Percentiles rank a stretch among this genome's conserved stretches.
Evolutionary conservation across 106 monocot species (phyloP).

Genomic region (Allium cepa): DNA sequence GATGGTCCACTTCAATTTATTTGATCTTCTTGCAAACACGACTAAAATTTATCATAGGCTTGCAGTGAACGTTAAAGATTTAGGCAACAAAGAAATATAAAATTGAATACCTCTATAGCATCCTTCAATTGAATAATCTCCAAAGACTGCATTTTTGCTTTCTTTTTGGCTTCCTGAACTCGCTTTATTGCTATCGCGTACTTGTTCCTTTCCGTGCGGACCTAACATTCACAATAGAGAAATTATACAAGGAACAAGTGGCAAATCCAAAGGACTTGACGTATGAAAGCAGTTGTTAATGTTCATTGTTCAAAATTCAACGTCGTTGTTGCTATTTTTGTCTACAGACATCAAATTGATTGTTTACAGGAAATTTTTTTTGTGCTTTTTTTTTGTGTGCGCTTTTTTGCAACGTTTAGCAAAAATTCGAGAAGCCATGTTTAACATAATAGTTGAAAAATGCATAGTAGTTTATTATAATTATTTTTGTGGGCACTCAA

Average conservation of each 20-base stretch:
- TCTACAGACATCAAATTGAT: background rate
- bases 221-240: constrained; percentile 3
- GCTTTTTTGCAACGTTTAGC: background rate
- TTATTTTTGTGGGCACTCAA: background rate
- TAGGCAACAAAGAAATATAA: background rate
- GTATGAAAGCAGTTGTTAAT: background rate
- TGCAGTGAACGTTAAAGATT: too few relatives aligned
- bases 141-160: constrained; percentile 23
- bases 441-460: background rate
- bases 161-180: constrained; percentile 29
- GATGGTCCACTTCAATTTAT: background rate
- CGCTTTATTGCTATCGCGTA: constrained; percentile 13
- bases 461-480: background rate
- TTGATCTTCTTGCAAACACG: background rate
- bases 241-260: too few relatives aligned
- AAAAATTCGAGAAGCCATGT: background rate
- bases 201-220: constrained; percentile 35
- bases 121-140: constrained; percentile 32
- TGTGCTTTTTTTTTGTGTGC: background rate
- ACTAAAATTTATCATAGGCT: too few relatives aligned
- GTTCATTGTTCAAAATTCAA: background rate
- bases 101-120: constrained; percentile 31
- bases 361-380: background rate
- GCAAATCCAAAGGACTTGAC: background rate
- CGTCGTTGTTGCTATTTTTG: background rate